Percentiles rank a stretch among this genome's conserved stretches.
phyloP scores from a whole-genome alignment of 2,329 filamentous ascomycete species.

The Colletotrichum ledebouriae region DNA sequence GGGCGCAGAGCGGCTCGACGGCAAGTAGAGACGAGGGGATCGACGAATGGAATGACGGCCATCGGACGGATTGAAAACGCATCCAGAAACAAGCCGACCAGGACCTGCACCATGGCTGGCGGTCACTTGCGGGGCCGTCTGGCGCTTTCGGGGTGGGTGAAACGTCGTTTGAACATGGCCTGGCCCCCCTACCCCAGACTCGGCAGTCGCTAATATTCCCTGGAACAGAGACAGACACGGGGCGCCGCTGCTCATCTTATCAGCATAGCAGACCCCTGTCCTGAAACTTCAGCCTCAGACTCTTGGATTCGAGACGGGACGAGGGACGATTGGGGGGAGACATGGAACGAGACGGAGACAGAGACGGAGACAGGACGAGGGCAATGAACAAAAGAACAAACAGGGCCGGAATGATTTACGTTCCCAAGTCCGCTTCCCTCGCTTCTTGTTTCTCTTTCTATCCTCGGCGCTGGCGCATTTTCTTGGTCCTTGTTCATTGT shows the following conservation, averaged over 20 bases:
- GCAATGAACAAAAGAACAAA: constrained; percentile 19
- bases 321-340: background rate
- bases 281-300: constrained; percentile 37
- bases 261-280: background rate
- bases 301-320: constrained; percentile 20
- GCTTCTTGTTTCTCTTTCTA: constrained; percentile 15
- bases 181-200: background rate
- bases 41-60: constrained; percentile 9
- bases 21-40: constrained; percentile 36
- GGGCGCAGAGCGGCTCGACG: constrained; percentile 8
- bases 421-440: background rate
- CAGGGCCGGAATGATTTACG: background rate
- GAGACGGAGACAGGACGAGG: background rate
- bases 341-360: background rate
- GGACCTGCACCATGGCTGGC: constrained; percentile 14
- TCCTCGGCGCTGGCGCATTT: constrained; percentile 40
- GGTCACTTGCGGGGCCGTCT: constrained; percentile 15
- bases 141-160: constrained; percentile 28
- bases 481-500: constrained; percentile 17
- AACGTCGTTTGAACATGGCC: constrained; percentile 19
- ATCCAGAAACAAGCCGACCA: constrained; percentile 31
- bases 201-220: constrained; percentile 3
- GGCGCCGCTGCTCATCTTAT: too few relatives aligned
- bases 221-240: background rate
- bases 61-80: constrained; percentile 38